phyloP scores from a whole-genome alignment of 352 stramenopile species.

The Phytophthora vignae region DNA sequence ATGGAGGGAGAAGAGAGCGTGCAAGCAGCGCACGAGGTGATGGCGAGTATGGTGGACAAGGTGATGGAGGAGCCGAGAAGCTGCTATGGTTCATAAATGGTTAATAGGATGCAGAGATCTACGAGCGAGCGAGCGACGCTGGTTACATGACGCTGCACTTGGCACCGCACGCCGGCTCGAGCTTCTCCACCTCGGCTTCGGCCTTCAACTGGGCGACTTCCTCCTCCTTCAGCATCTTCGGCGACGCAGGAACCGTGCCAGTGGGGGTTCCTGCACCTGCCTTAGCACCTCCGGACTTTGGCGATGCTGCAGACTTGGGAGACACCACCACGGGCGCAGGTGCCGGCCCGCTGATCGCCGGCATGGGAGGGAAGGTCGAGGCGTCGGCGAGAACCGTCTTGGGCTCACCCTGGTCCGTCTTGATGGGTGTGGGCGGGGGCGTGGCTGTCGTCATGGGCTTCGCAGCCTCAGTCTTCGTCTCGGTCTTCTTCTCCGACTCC shows the following conservation, averaged over 20 bases:
- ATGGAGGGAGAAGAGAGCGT: conserved; percentile 43
- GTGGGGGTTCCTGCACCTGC: conserved; percentile 3
- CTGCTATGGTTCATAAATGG: conserved; percentile 28
- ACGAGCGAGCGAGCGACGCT: background rate
- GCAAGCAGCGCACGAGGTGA: conserved; percentile 9
- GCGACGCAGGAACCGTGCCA: conserved; percentile 3
- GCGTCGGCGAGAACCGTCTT: conserved; percentile 35
- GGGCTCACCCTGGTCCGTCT: conserved; percentile 7
- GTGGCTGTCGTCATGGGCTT: conserved; percentile 3
- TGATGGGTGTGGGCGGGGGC: conserved; percentile 7
- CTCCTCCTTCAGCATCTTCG: conserved; percentile 36
- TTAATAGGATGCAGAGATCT: conserved; percentile 29
- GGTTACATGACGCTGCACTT: conserved; percentile 72
- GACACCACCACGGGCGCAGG: conserved; percentile 21
- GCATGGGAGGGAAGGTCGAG: conserved; percentile 33
- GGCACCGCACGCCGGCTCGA: conserved; percentile 54
- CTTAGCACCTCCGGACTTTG: conserved; percentile 9
- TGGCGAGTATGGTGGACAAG: conserved; percentile 21
- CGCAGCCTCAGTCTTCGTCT: background rate
- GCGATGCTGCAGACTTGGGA: conserved; percentile 17
- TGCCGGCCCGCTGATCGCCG: conserved; percentile 28
- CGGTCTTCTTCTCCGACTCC: background rate
- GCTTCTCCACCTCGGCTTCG: conserved; percentile 40
- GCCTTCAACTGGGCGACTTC: conserved; percentile 42
- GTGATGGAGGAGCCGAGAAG: conserved; percentile 18